Evolutionary conservation across 371 early-diverging fungal species (phyloP).

Genomic region (Zopfochytrium polystomum): DNA sequence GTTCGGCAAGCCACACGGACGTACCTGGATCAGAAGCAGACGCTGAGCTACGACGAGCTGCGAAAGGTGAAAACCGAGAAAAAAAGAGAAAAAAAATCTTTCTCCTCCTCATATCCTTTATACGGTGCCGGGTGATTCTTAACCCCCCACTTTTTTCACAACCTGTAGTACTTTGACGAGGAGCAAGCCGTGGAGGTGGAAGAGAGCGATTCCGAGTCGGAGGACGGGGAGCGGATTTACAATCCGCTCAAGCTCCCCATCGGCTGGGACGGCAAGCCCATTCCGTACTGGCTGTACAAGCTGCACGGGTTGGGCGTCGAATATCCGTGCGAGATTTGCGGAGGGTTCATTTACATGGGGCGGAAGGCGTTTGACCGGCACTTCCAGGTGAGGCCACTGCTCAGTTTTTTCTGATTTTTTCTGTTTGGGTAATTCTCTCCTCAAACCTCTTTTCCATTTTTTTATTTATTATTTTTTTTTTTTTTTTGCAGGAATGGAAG

Average conservation of each 20-base stretch:
- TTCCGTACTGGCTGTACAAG: conserved; percentile 98
- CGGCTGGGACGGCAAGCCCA: conserved; percentile 99
- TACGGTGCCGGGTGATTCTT: too few relatives aligned
- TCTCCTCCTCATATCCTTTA: background rate
- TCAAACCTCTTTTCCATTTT: background rate
- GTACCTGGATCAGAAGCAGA: conserved; percentile 89
- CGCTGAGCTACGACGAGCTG: conserved; percentile 50
- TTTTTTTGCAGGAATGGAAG: conserved; percentile 69
- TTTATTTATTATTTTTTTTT: too few relatives aligned
- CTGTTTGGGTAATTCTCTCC: background rate
- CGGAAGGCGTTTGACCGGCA: conserved; percentile 95
- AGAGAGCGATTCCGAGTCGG: conserved; percentile 63
- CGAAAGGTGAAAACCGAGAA: conserved; percentile 2
- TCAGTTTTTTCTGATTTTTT: conserved; percentile 6
- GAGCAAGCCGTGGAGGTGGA: conserved; percentile 60
- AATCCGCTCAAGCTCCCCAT: conserved; percentile 95
- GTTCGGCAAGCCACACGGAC: conserved; percentile 77
- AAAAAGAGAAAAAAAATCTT: background rate
- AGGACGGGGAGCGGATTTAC: conserved; percentile 84
- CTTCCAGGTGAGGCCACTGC: conserved; percentile 59
- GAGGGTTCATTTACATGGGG: conserved; percentile 93
- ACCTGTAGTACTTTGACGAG: conserved; percentile 67
- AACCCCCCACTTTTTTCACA: background rate
- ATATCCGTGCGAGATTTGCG: conserved; percentile 97
- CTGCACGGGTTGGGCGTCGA: conserved; percentile 93